These are phyloP conservation scores for Nemania sp. DNA, from an alignment of 2,329 filamentous ascomycete species.

Conservation along the genomic window DNA sequence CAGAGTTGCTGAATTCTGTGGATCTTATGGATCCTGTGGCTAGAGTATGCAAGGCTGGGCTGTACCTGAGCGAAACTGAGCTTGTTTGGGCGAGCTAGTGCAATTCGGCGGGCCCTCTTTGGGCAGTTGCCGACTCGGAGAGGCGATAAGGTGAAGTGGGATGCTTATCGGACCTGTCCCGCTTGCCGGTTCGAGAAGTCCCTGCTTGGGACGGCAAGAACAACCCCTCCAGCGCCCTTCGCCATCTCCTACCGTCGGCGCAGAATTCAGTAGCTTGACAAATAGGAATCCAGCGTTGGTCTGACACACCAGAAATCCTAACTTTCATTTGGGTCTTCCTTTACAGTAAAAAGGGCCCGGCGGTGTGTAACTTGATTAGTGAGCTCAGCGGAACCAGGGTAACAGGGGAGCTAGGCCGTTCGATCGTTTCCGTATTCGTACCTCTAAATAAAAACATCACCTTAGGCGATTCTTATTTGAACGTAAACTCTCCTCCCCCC, in stretches of 20 bases:
- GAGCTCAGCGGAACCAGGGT: too few relatives aligned
- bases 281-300: constrained; percentile 12
- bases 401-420: too few relatives aligned
- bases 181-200: constrained; percentile 13
- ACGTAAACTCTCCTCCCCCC: neutral
- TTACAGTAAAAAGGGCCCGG: constrained; percentile 1
- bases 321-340: neutral
- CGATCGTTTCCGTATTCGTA: too few relatives aligned
- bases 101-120: constrained; percentile 23
- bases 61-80: too few relatives aligned
- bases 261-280: constrained; percentile 13
- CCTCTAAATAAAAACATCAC: constrained; percentile 14
- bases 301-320: neutral
- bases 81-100: neutral
- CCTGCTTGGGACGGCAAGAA: constrained; percentile 7
- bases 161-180: constrained; percentile 10
- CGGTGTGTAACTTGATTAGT: constrained; percentile 9
- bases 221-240: constrained; percentile 10
- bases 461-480: neutral
- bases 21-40: constrained; percentile 1
- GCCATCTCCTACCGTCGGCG: constrained; percentile 11
- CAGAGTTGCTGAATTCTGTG: neutral
- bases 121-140: constrained; percentile 26
- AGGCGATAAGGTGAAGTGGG: constrained; percentile 14
- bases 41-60: constrained; percentile 6